These are phyloP conservation scores for Trichoderma lentiforme DNA, from an alignment of 2,329 filamentous ascomycete species.

Conservation along the genomic window DNA sequence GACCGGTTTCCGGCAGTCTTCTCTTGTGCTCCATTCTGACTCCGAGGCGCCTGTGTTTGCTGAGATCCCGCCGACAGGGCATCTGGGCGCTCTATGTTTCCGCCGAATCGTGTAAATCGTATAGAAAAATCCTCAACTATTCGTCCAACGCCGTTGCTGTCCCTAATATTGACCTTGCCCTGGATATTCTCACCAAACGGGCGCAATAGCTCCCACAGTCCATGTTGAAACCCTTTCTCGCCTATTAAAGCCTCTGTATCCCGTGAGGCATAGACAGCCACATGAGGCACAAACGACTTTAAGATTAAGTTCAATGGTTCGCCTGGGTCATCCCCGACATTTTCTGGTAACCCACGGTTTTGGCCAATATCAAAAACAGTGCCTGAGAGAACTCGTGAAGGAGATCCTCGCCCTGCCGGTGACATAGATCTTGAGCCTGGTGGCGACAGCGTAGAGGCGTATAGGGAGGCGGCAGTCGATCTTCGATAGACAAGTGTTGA, in stretches of 20 bases:
- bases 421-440: conserved; percentile 66
- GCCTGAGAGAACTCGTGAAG: conserved; percentile 54
- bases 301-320: conserved; percentile 67
- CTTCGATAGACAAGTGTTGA: conserved; percentile 51
- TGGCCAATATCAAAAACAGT: conserved; percentile 54
- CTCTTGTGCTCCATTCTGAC: conserved; percentile 27
- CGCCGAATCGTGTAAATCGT: conserved; percentile 72
- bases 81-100: conserved; percentile 52
- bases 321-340: conserved; percentile 43
- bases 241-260: conserved; percentile 78
- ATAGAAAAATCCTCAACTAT: conserved; percentile 88
- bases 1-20: conserved; percentile 31
- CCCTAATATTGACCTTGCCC: conserved; percentile 85
- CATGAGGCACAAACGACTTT: conserved; percentile 82
- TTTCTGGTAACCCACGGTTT: conserved; percentile 44
- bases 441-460: conserved; percentile 65
- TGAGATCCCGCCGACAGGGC: conserved; percentile 31
- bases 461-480: conserved; percentile 57
- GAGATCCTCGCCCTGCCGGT: conserved; percentile 58
- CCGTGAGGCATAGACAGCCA: conserved; percentile 80
- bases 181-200: conserved; percentile 87
- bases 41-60: conserved; percentile 39
- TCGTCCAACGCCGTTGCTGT: conserved; percentile 81
- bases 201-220: conserved; percentile 79
- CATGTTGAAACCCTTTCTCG: conserved; percentile 79